Conservation (phyloP, 1,139 yeast genomes). For the Candida sp. region DNA sequence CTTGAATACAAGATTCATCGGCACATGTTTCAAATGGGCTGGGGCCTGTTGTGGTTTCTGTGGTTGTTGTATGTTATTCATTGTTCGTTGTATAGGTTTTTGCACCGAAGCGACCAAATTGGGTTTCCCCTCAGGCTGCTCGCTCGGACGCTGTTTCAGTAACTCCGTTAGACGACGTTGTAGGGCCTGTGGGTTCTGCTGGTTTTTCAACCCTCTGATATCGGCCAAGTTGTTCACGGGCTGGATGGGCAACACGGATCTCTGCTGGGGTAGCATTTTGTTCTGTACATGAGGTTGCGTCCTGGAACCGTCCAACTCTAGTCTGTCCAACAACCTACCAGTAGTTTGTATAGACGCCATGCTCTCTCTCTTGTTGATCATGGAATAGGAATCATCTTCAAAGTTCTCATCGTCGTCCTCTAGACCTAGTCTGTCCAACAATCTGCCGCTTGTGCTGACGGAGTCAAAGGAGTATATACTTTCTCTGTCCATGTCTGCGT, state of each 20-base stretch:
- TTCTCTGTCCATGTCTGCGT: conserved; percentile 14
- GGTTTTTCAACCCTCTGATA: conserved; percentile 11
- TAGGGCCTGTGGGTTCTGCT: background rate
- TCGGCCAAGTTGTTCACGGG: conserved; percentile 11
- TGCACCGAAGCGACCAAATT: conserved; percentile 1
- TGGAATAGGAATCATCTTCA: conserved; percentile 6
- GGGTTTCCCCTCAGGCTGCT: background rate
- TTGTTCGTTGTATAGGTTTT: conserved; percentile 3
- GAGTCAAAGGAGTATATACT: conserved; percentile 48
- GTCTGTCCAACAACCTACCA: conserved; percentile 32
- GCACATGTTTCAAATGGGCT: conserved; percentile 25
- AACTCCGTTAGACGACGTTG: conserved; percentile 12
- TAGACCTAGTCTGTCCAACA: conserved; percentile 44
- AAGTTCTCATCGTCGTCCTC: conserved; percentile 25
- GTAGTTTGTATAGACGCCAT: conserved; percentile 28
- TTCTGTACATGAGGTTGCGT: conserved; percentile 8
- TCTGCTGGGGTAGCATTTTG: conserved; percentile 2
- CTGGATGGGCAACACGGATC: conserved; percentile 6
- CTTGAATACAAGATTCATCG: conserved; percentile 27
- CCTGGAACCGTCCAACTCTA: conserved; percentile 23
- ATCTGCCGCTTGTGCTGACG: conserved; percentile 46
- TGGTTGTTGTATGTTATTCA: background rate
- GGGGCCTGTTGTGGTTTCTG: conserved; percentile 8
- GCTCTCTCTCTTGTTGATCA: conserved; percentile 23
- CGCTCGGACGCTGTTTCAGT: background rate